Conservation (phyloP, 2,329 filamentous ascomycete species). For the Fusarium chuoi region DNA sequence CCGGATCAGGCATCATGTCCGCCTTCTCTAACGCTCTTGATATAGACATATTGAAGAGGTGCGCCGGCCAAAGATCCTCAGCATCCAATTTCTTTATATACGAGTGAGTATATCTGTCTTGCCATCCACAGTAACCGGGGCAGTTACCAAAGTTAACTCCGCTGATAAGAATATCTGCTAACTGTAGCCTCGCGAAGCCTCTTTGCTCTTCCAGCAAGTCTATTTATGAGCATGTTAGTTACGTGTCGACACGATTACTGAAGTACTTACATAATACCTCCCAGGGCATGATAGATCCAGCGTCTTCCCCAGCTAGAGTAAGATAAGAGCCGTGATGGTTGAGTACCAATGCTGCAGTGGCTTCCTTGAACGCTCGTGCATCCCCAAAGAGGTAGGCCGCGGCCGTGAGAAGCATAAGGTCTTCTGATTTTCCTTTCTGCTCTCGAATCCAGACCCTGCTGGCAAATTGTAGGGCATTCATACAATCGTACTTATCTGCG, state of each 20-base stretch:
- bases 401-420: accelerated
- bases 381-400: accelerated
- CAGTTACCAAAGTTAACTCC: not conserved
- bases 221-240: not conserved
- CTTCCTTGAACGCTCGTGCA: accelerated
- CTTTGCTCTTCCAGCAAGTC: not conserved
- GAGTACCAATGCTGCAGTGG: not conserved
- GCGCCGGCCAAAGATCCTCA: not conserved
- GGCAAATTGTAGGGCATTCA: accelerated
- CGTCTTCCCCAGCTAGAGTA: accelerated
- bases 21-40: not conserved
- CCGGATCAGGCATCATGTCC: not conserved
- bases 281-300: accelerated
- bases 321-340: accelerated
- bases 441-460: accelerated
- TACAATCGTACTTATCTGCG: not conserved
- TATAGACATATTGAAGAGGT: not conserved
- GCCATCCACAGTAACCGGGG: accelerated
- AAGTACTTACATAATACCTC: not conserved
- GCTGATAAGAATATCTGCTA: not conserved
- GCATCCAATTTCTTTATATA: not conserved
- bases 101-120: not conserved
- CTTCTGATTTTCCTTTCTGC: accelerated
- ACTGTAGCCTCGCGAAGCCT: not conserved
- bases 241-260: accelerated